Evolutionary conservation across 2,329 filamentous ascomycete species (phyloP), one percentile per base, ranked within the genome.

Genomic region (Fusarium beomiforme): DNA sequence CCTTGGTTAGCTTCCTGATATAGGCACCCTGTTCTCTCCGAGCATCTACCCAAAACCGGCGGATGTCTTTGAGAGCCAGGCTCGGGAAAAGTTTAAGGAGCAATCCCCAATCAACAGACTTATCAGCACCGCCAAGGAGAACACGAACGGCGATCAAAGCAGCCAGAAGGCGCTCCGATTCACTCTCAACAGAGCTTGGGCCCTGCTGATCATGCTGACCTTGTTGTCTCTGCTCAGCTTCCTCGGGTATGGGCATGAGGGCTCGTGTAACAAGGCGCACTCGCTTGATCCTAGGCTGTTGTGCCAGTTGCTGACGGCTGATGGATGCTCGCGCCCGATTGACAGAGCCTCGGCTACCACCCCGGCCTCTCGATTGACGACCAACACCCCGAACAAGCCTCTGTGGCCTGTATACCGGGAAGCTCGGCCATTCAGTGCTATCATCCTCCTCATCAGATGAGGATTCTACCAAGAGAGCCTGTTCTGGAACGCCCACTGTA

Each of bases 51-150:
- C 90, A 92, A 60, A 87, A 87, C 51, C 84, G 85, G 24, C 84
- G 85, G 39, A 92, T 78, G 16, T 82, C 83, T 31, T 83, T 84
- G 16, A 89, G 79, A 8, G 84, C 85, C 54, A 85, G 82, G 17
- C 83, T 81, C 2, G 88, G 89, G 73, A 89, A 91, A 17, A 89
- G 78, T 24, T 83, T 83, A 71, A 87, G 78, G 63, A 91, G 80
- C 42, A 91, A 73, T 13, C 89, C 89, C 85, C 89, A 91, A 72
- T 92, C 90, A 24, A 90, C 82, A 3, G 83, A 81, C 71, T 87
- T 85, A 68, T 89, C 87, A 14, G 89, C 82, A 10, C 90, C 90
- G 13, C 90, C 90, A 10, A 90, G 80, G 12, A 92, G 79, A 11
- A 86, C 86, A 21, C 86, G 85, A 39, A 91, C 82, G 17, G 87